These are phyloP conservation scores for Euphorbia peplus DNA, from an alignment of 345 rosid genomes.

Conservation along the genomic window DNA sequence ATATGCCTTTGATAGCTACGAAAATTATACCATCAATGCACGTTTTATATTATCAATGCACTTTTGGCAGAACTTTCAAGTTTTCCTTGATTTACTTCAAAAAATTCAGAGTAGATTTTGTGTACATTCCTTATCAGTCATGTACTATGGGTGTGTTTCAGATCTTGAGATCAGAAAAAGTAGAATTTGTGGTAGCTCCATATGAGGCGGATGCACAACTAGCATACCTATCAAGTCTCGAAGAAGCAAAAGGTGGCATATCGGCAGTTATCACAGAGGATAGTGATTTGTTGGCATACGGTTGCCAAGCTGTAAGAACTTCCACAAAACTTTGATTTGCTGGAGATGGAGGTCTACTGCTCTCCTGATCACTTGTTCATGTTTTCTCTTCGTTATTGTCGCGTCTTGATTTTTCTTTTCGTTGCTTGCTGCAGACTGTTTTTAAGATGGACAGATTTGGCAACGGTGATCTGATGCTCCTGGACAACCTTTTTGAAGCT, in stretches of 20 bases:
- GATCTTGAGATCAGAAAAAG: constrained; percentile 65
- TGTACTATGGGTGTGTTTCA: constrained; percentile 36
- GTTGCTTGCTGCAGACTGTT: constrained; percentile 41
- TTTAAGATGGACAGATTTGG: constrained; percentile 93
- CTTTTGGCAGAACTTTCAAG: too few relatives aligned
- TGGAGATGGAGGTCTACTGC: constrained; percentile 31
- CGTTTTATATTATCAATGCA: too few relatives aligned
- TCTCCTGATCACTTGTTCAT: constrained; percentile 16
- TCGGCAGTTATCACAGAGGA: constrained; percentile 86
- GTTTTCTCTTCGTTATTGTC: constrained; percentile 11
- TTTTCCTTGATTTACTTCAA: too few relatives aligned
- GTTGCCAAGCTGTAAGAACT: constrained; percentile 90
- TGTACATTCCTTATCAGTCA: background rate
- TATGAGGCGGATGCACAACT: constrained; percentile 97
- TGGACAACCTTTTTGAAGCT: constrained; percentile 58
- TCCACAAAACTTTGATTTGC: constrained; percentile 30
- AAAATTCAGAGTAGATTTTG: too few relatives aligned
- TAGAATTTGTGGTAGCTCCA: constrained; percentile 91
- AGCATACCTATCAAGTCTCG: constrained; percentile 68
- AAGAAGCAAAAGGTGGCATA: constrained; percentile 65
- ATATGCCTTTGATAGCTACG: too few relatives aligned
- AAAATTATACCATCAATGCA: too few relatives aligned
- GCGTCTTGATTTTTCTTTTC: constrained; percentile 25
- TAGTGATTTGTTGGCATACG: constrained; percentile 82
- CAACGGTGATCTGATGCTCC: constrained; percentile 66